A percentile compares a stretch with the other conserved stretches of the same genome.
These are phyloP conservation scores for Gardenia jasminoides DNA, from an alignment of 257 asterid species.

Conservation along the genomic window DNA sequence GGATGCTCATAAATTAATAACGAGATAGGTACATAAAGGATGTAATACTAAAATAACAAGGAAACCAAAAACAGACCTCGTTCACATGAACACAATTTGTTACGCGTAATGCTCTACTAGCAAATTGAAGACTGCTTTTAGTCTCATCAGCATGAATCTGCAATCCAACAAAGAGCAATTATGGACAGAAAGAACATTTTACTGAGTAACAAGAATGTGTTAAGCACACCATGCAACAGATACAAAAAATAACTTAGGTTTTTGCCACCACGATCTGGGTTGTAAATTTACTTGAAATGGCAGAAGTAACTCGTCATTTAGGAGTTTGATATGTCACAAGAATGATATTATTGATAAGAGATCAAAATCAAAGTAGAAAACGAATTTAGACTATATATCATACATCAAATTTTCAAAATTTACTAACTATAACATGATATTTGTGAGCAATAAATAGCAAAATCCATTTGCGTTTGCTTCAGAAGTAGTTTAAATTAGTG, in stretches of 20 bases:
- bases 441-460: background rate
- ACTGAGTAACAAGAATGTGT: background rate
- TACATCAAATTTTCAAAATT: background rate
- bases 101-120: conserved; percentile 96
- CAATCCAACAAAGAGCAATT: conserved; percentile 13
- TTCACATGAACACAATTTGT: conserved; percentile 93
- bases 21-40: conserved; percentile 13
- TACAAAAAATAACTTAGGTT: background rate
- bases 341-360: too few species aligned
- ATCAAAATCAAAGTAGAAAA: background rate
- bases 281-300: too few species aligned
- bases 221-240: background rate
- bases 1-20: conserved; percentile 13
- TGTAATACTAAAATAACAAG: conserved; percentile 20
- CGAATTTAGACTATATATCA: background rate
- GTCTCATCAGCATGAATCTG: conserved; percentile 99
- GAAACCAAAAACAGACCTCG: conserved; percentile 57
- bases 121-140: conserved; percentile 96
- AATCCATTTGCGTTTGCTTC: background rate
- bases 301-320: background rate
- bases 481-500: background rate
- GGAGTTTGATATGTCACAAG: background rate
- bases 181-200: background rate
- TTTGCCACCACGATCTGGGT: background rate
- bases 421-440: background rate